Base-by-base conservation (phyloP, 163 green algal species). In the Scenedesmus sp. region DNA sequence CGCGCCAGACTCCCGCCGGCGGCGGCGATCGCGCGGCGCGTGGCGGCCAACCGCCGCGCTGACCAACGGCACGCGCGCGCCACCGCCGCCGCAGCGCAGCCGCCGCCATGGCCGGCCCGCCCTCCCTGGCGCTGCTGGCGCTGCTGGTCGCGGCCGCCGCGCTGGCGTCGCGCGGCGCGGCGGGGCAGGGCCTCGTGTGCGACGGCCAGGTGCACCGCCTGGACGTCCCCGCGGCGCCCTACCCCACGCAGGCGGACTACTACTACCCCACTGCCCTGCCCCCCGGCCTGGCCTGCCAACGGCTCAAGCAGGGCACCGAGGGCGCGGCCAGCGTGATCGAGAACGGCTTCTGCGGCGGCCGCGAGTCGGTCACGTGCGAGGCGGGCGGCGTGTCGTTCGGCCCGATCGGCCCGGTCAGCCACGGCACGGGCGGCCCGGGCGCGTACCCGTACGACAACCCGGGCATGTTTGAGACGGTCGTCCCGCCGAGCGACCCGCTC, bases 401-500 rank as follows among this genome's bases (percentile, higher is more conserved):
- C 18, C 63, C 63, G 3, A 51, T 71, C n/a, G 63, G 36, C 3
- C 63, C 63, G 3, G 34, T 72, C 44, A 72, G 28, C 9, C 47
- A 45, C 17, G 63, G 63, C 29, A 60, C 63, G 33, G 63, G 63
- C 28, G 63, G 63, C 44, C 4, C 42, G 6, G 57, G 57, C 15
- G 14, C 54, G 24, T 13, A 28, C 10, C 10, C 54, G 17, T n/a
- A n/a, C n/a, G n/a, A n/a, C n/a, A n/a, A n/a, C n/a, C n/a, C n/a
- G n/a, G n/a, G n/a, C n/a, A n/a, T n/a, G n/a, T n/a, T n/a, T n/a
- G 63, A 72, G 28, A 26, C 18, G 14, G 63, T 72, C 5, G 33
- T 57, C 4, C 63, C 63, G 6, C 63, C 63, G 9, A 72, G 63
- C 44, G 58, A 72, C 63, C 63, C 63, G 1, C 33, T 72, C 63